Conservation (phyloP, 2,329 filamentous ascomycete genomes). For the Eutypa lata region DNA sequence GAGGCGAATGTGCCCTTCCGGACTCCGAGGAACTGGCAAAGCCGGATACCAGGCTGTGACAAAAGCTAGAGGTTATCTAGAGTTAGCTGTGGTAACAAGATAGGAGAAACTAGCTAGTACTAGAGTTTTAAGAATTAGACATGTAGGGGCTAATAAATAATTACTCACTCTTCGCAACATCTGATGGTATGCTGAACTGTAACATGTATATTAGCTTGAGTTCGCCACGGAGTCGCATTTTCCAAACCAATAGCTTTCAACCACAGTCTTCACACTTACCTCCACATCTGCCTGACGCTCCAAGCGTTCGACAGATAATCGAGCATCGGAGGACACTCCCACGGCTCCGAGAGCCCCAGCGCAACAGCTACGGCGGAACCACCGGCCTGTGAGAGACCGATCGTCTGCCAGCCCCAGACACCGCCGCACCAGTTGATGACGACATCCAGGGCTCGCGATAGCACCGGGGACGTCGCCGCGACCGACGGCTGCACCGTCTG, state of each 20-base stretch:
- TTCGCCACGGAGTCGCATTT: not conserved
- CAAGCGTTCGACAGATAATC: conserved; percentile 5
- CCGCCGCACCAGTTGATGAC: conserved; percentile 8
- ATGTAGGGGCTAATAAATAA: not conserved
- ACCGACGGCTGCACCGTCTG: not conserved
- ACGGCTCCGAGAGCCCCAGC: conserved; percentile 10
- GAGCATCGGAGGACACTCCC: conserved; percentile 14
- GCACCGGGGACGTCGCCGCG: not conserved
- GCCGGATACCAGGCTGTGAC: conserved; percentile 8
- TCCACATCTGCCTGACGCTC: conserved; percentile 12
- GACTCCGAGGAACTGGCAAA: conserved; percentile 7
- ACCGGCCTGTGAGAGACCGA: conserved; percentile 5
- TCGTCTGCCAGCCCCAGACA: conserved; percentile 7
- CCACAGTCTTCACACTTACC: conserved; percentile 3
- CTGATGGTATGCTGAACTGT: conserved; percentile 9
- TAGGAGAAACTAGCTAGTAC: not conserved
- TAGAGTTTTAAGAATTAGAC: not conserved
- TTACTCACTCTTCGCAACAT: conserved; percentile 9
- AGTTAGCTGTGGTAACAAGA: not conserved
- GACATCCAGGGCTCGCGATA: not conserved
- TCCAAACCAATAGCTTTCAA: too few species aligned
- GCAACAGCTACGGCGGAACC: conserved; percentile 6
- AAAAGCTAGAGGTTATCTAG: conserved; percentile 1
- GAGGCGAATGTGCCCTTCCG: conserved; percentile 12
- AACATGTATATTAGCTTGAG: not conserved